Conservation (phyloP, 2,329 filamentous ascomycete species). For the Sarocladium oryzae region DNA sequence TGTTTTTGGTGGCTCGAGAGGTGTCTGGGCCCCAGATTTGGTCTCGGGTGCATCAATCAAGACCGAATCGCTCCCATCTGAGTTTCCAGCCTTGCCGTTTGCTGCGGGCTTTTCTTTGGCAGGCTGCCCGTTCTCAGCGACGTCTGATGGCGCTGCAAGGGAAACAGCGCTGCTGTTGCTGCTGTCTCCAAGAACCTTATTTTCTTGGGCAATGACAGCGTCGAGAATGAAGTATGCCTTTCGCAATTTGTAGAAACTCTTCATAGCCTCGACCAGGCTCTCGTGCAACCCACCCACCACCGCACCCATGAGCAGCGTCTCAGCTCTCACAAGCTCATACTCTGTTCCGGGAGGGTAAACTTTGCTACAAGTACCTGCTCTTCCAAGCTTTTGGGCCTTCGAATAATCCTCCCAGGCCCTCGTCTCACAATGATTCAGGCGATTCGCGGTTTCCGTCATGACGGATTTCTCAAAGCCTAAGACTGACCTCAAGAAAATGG, state of each 20-base stretch:
- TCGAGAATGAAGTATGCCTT: conserved; percentile 84
- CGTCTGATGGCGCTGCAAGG: background rate
- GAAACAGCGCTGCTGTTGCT: background rate
- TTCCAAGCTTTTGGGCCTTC: conserved; percentile 60
- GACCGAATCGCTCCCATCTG: conserved; percentile 13
- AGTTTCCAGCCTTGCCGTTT: conserved; percentile 30
- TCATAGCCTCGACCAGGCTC: conserved; percentile 83
- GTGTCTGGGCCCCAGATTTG: background rate
- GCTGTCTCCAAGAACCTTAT: conserved; percentile 31
- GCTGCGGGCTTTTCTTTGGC: conserved; percentile 11
- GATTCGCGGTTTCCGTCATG: conserved; percentile 73
- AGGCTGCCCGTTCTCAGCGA: conserved; percentile 6
- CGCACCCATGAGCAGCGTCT: conserved; percentile 83
- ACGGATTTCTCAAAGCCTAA: conserved; percentile 88
- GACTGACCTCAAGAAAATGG: conserved; percentile 78
- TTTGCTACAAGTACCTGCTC: conserved; percentile 24
- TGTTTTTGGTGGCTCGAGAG: background rate
- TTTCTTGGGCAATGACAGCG: conserved; percentile 69
- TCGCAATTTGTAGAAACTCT: conserved; percentile 85
- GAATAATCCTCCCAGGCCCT: conserved; percentile 70
- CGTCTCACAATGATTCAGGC: conserved; percentile 69
- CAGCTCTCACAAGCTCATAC: conserved; percentile 75
- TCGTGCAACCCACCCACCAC: conserved; percentile 88
- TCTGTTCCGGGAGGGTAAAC: conserved; percentile 82
- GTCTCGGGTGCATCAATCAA: conserved; percentile 7